These are phyloP conservation scores for Termitomyces sp. DNA, from an alignment of 768 basidiomycete species.

Conservation along the genomic window DNA sequence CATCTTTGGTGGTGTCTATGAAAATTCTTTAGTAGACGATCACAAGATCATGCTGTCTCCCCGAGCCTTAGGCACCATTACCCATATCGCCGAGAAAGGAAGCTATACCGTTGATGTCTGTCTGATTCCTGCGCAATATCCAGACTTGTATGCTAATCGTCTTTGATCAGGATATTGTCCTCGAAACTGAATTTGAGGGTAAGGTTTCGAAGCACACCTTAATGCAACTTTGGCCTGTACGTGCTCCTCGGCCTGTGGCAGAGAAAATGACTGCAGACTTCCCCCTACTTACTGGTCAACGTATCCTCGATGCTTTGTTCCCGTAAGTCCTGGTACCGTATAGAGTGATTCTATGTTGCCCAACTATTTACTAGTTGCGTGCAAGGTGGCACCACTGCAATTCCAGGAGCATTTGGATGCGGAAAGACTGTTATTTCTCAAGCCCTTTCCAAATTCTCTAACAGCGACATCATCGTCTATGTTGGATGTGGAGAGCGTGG, in stretches of 20 bases:
- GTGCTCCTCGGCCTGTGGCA: constrained; percentile 92
- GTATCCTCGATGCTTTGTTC: constrained; percentile 95
- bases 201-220: constrained; percentile 90
- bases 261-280: constrained; percentile 92
- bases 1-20: constrained; percentile 91
- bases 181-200: constrained; percentile 98
- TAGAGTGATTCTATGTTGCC: neutral
- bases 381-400: constrained; percentile 94
- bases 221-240: constrained; percentile 99
- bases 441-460: constrained; percentile 96
- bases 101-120: constrained; percentile 86
- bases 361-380: constrained; percentile 62
- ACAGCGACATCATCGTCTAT: constrained; percentile 98
- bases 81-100: constrained; percentile 89
- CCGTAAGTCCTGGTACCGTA: constrained; percentile 50
- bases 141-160: neutral
- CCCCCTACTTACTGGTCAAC: constrained; percentile 93
- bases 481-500: constrained; percentile 99
- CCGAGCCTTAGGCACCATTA: constrained; percentile 91
- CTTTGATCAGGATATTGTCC: constrained; percentile 71
- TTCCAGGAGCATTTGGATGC: constrained; percentile 98
- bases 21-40: constrained; percentile 94
- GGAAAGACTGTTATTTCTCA: constrained; percentile 99
- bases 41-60: constrained; percentile 98
- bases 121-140: constrained; percentile 8